Evolutionary conservation across 2,329 filamentous ascomycete genomes (phyloP), one percentile per base, ranked within the genome.

Genomic region (Stachybotrys chartarum): DNA sequence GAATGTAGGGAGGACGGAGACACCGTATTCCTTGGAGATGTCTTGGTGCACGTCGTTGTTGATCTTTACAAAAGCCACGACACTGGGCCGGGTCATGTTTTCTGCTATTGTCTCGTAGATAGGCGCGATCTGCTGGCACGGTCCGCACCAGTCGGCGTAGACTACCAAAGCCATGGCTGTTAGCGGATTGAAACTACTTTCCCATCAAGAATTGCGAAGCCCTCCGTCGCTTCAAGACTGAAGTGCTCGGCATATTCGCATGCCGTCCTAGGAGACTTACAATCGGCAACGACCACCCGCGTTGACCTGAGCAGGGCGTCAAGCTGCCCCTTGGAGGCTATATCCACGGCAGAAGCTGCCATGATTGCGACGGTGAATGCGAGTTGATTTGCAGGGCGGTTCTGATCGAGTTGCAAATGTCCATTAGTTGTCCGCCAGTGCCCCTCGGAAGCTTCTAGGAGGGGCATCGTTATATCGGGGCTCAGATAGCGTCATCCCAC

Each of bases 1-100:
- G 71, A 97, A 96, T n/a, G 92, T 96, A 8, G 94, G 94, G 68
- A 93, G 85, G 72, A 83, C 82, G 18, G 84, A 85, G 66, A 97
- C 79, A 60, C 78, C 77, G 74, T 96, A 94, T 61, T 85, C 83
- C 57, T 81, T 69, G 16, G 89, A 84, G 59, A 97, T 83, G 44
- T 90, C 84, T 65, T 84, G 78, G 68, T 94, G 88, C 52, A 80
- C 72, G 63, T 96, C 91, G 58, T 84, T 87, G 77, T 97, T 86
- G 75, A 97, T 81, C 76, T 94, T 96, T 69, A 85, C 84, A 70
- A 97, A 97, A 39, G 86, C 88, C 62, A 96, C 85, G 60, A 80
- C 77, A 61, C 85, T 84, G 16, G 86, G 81, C 51, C 84, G 81
- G 18, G 89, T 87, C 47, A 95, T 32, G 14, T 17, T 52, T 18